Evolutionary conservation across 2,329 filamentous ascomycete genomes (phyloP), one percentile per base, ranked within the genome.

Genomic region (Paraphoma sp.): DNA sequence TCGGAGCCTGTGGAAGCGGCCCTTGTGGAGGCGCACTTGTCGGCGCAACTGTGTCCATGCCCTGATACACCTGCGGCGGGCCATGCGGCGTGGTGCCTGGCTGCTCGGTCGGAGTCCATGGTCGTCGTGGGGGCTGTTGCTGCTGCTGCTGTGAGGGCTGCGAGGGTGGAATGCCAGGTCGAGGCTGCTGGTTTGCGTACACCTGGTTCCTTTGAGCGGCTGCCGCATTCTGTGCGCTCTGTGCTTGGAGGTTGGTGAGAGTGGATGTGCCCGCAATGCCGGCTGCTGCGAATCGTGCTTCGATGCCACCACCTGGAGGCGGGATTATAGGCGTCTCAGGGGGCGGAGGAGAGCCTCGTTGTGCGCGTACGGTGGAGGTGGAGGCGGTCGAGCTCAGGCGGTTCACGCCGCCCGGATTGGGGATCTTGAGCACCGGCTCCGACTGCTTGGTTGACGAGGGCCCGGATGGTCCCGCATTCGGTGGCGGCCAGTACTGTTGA

Each of bases 51-150:
- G 91, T 88, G 62, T 89, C 89, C 50, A 87, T 85, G 6, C 95
- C 95, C 78, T 97, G 94, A 67, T 97, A 98, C 1, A 96, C 90
- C 0, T 91, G 93, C 0, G 94, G 93, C 30, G 93, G 93, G 0
- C 93, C 93, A 79, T 97, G 92, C 5, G 92, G 92, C 50, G 93
- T 89, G 59, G 89, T 89, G 31, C 92, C 93, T 1, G 93, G 93
- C 54, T 88, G 85, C 75, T 99, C 95, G 3, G 95, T 98, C 0
- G 95, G 95, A 9, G 94, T 98, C 95, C 94, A 98, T 30, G 93
- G 93, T 46, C 94, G 85, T 28, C 83, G 73, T 38, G 79, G 73
- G 31, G 76, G 81, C 45, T 78, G 76, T 44, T 79, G 78, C 68
- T 78, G 76, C 45, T 79, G 78, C 68, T 76, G 76, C 56, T 76